Evolutionary conservation across 768 basidiomycete genomes (phyloP).

Genomic region (Russula sp.): DNA sequence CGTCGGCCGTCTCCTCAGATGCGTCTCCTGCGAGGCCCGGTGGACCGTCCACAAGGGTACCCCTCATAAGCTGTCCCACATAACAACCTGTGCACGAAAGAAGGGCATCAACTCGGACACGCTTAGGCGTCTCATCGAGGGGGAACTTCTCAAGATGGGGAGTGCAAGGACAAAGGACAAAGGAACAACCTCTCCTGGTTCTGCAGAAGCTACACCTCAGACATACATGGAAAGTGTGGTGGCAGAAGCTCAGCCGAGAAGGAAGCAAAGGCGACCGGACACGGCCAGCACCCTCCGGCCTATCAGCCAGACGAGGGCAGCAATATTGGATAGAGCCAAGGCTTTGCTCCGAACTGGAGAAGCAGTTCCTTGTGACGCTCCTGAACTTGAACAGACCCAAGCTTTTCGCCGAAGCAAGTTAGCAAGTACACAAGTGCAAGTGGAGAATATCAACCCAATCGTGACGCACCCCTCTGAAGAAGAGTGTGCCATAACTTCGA

Average conservation of each 20-base stretch:
- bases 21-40: slow-evolving; percentile 54
- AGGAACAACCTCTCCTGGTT: background rate
- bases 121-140: slow-evolving; percentile 44
- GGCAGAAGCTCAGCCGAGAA: slow-evolving; percentile 15
- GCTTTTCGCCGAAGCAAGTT: slow-evolving; percentile 27
- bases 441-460: background rate
- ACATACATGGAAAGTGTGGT: slow-evolving; percentile 23
- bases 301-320: slow-evolving; percentile 19
- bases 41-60: slow-evolving; percentile 70
- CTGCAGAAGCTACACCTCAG: background rate
- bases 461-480: slow-evolving; percentile 2
- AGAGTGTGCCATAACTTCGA: slow-evolving; percentile 10
- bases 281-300: slow-evolving; percentile 12
- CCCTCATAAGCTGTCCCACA: slow-evolving; percentile 59
- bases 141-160: slow-evolving; percentile 35
- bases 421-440: slow-evolving; percentile 1
- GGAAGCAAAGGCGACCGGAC: slow-evolving; percentile 8
- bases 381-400: slow-evolving; percentile 24
- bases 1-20: slow-evolving; percentile 45
- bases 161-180: background rate
- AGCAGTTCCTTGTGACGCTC: background rate
- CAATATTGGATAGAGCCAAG: slow-evolving; percentile 24
- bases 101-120: slow-evolving; percentile 48
- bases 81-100: slow-evolving; percentile 64
- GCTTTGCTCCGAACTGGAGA: slow-evolving; percentile 10